Evolutionary conservation across 1,284 basidiomycete genomes (phyloP), one percentile per base, ranked within the genome.

Genomic region (Naganishia cerealis): DNA sequence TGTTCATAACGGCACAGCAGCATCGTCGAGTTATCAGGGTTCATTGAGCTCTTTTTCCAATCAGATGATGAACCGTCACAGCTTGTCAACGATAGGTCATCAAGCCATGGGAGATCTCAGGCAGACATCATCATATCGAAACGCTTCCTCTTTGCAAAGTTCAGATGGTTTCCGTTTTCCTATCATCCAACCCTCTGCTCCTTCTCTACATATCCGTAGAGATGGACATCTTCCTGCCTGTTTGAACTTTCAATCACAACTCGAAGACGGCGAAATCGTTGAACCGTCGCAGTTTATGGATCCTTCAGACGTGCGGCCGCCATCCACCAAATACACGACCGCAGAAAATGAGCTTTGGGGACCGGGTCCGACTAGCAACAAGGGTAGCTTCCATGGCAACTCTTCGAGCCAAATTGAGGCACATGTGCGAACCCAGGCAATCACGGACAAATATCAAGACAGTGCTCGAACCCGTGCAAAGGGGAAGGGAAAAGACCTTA

Each of bases 191-290:
- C 29, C 29, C 15, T 26, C 36, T 16, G 24, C 46, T 39, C 38
- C 18, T 15, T 26, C 36, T 10, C n/a, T 21, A 16, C 61, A 63
- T 26, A 63, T 63, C 48, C 39, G 36, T 10, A 29, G 61, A 29
- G 61, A 63, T 24, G 61, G 61, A 1, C 39, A 53, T 40, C 50
- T 63, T 54, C 61, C 61, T 6, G 21, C 61, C 13, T 54, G 36
- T 15, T 26, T 63, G 21, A 42, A 63, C 40, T 52, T n/a, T 21
- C 50, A 63, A 38, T 3, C 38, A 10, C 2, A 24, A 3, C 54
- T 63, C 38, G 61, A 63, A 42, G 50, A 63, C 40, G 61, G 61
- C 36, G 61, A 63, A 54, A 63, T 54, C 29, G 40, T 63, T 33
- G 61, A 63, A 29, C 50, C 24, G 54, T 21, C 50, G 48, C 50